Conservation (phyloP, 2,329 filamentous ascomycete species). For the Aspergillus intermedius region DNA sequence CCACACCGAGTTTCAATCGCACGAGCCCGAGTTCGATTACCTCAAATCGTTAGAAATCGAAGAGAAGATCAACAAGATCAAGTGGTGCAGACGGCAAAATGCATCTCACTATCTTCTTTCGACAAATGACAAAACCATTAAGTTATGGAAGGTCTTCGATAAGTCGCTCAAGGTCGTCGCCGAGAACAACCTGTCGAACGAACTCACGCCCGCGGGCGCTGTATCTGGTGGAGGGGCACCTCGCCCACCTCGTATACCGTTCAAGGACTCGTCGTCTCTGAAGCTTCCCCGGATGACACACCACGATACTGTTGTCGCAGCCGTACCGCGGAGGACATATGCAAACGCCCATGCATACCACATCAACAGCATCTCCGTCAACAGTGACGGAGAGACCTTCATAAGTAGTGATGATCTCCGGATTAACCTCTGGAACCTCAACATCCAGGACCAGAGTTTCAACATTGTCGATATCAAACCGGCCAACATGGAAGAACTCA, state of each 20-base stretch:
- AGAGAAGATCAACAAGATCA: slow-evolving; percentile 99
- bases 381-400: slow-evolving; percentile 98
- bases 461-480: slow-evolving; percentile 99
- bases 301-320: slow-evolving; percentile 95
- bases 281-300: slow-evolving; percentile 95
- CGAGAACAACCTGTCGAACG: slow-evolving; percentile 95
- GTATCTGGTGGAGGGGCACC: slow-evolving; percentile 72
- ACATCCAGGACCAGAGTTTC: slow-evolving; percentile 99
- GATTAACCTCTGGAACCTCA: slow-evolving; percentile 98
- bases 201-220: slow-evolving; percentile 70
- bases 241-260: slow-evolving; percentile 64
- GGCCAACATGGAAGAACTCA: slow-evolving; percentile 98
- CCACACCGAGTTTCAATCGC: slow-evolving; percentile 98
- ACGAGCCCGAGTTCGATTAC: slow-evolving; percentile 99
- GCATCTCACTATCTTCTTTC: slow-evolving; percentile 96
- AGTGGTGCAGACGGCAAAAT: slow-evolving; percentile 98
- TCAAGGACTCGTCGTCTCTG: slow-evolving; percentile 73
- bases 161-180: slow-evolving; percentile 98
- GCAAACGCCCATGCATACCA: slow-evolving; percentile 98
- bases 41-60: slow-evolving; percentile 98
- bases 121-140: slow-evolving; percentile 99
- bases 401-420: slow-evolving; percentile 97
- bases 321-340: slow-evolving; percentile 91
- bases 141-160: slow-evolving; percentile 99
- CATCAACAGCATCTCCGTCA: slow-evolving; percentile 99